Evolutionary conservation across 2,329 filamentous ascomycete genomes (phyloP).

Genomic region (Botrytis byssoidea): DNA sequence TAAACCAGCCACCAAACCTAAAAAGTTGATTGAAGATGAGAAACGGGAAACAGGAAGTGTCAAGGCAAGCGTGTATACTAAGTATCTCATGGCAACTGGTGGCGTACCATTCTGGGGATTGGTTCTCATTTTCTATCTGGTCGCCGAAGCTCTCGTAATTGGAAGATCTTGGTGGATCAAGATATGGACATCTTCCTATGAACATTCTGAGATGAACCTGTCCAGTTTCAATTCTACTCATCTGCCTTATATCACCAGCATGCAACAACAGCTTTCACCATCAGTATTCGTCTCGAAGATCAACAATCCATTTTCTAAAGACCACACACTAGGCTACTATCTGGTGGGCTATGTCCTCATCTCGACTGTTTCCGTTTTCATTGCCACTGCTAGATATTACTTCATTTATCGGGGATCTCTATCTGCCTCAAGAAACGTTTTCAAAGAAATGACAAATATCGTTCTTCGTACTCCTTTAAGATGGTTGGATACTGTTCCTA

Average conservation of each 20-base stretch:
- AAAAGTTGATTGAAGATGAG: conserved; percentile 75
- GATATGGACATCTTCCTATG: conserved; percentile 55
- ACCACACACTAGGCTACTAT: conserved; percentile 51
- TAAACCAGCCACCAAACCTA: conserved; percentile 41
- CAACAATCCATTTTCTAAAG: conserved; percentile 11
- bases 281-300: conserved; percentile 25
- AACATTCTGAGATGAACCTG: conserved; percentile 30
- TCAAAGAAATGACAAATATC: conserved; percentile 61
- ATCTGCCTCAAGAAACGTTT: conserved; percentile 63
- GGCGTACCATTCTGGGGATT: conserved; percentile 59
- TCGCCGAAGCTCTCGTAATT: conserved; percentile 30
- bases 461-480: conserved; percentile 68
- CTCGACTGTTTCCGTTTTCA: conserved; percentile 53
- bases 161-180: conserved; percentile 61
- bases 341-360: conserved; percentile 64
- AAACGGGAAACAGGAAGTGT: conserved; percentile 66
- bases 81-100: conserved; percentile 65
- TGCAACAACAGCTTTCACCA: conserved; percentile 41
- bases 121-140: conserved; percentile 52
- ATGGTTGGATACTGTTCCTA: conserved; percentile 74
- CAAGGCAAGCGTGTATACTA: conserved; percentile 61
- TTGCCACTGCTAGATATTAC: conserved; percentile 51
- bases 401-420: conserved; percentile 63
- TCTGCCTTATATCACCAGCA: conserved; percentile 16
- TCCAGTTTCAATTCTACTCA: conserved; percentile 15